Conservation (phyloP, 305 asterid genomes). For the Solanum hybrid region DNA sequence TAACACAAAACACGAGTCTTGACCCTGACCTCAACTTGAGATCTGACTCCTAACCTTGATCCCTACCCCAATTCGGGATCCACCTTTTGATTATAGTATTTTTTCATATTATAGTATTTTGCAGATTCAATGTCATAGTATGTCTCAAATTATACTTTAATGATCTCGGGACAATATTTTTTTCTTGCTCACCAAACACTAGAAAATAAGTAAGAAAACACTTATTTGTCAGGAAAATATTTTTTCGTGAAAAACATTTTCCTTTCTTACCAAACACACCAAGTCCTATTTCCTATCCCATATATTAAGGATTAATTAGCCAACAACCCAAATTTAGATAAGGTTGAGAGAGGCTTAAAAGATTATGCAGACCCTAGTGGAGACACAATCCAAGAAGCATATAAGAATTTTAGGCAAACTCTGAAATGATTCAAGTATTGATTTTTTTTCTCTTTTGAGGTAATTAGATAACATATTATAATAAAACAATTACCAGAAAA, state of each 20-base stretch:
- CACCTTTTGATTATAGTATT: neutral
- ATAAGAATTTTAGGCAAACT: conserved; percentile 6
- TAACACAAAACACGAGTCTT: neutral
- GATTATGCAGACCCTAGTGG: neutral
- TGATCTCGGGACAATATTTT: neutral
- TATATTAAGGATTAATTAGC: neutral
- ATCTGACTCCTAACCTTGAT: neutral
- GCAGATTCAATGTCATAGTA: neutral
- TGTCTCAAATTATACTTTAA: neutral
- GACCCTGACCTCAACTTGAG: neutral
- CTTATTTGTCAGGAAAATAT: neutral
- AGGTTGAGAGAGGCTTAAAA: neutral
- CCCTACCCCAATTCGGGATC: neutral
- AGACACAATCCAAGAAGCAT: conserved; percentile 12
- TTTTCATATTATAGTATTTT: too few species aligned
- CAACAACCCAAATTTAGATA: neutral
- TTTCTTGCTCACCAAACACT: neutral
- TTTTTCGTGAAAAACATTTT: too few species aligned
- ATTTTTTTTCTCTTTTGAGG: too few species aligned
- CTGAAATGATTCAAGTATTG: conserved; percentile 7
- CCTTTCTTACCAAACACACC: neutral
- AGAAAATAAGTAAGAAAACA: neutral
- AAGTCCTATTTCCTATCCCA: neutral
- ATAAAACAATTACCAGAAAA: too few species aligned
- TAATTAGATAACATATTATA: too few species aligned